Evolutionary conservation across 305 asterid genomes (phyloP).

Genomic region (Fraxinus albicans): DNA sequence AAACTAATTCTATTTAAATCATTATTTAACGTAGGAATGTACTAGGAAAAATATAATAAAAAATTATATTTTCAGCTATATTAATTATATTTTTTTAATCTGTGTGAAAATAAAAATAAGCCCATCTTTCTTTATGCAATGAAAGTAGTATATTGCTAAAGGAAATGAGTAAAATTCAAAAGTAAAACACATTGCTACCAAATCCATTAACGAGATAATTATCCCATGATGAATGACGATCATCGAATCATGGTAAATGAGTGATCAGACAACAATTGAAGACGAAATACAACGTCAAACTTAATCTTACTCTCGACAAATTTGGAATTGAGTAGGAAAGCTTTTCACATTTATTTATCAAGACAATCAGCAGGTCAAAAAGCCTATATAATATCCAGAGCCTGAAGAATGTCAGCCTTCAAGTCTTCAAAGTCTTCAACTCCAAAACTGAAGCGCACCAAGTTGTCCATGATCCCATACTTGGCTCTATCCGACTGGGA

Average conservation of each 20-base stretch:
- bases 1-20: too few species aligned
- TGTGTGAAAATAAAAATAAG: too few species aligned
- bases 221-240: background rate
- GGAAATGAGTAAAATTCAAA: background rate
- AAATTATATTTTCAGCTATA: too few species aligned
- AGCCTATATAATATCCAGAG: slow-evolving; percentile 65
- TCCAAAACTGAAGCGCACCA: slow-evolving; percentile 98
- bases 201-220: background rate
- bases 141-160: background rate
- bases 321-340: background rate
- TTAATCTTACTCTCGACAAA: background rate
- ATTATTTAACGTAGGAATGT: too few species aligned
- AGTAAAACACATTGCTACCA: background rate
- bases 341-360: too few species aligned
- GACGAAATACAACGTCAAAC: background rate
- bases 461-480: slow-evolving; percentile 83
- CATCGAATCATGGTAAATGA: background rate
- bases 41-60: too few species aligned
- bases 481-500: slow-evolving; percentile 58
- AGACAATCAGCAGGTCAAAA: slow-evolving; percentile 28
- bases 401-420: slow-evolving; percentile 87
- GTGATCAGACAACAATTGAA: background rate
- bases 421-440: slow-evolving; percentile 85
- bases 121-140: too few species aligned
- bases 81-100: too few species aligned